These are phyloP conservation scores for Lactifluus echinatus DNA, from an alignment of 768 basidiomycete species.

Conservation along the genomic window DNA sequence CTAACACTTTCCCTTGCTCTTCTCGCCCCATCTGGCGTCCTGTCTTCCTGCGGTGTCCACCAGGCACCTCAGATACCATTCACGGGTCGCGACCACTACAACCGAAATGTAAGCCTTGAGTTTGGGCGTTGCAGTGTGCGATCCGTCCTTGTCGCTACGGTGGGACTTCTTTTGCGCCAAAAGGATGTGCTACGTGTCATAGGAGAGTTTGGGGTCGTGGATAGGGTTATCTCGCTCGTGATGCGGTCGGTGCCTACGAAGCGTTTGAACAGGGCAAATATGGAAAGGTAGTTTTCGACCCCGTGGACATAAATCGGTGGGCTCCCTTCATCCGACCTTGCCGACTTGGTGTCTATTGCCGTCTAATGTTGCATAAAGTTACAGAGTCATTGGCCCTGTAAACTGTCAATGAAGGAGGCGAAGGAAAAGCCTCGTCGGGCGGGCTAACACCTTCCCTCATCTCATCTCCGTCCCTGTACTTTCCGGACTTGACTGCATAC, in stretches of 20 bases:
- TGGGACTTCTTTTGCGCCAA: constrained; percentile 57
- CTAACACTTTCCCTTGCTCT: constrained; percentile 58
- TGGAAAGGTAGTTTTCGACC: constrained; percentile 72
- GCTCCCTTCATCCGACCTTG: constrained; percentile 5
- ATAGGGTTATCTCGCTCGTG: constrained; percentile 52
- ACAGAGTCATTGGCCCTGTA: constrained; percentile 24
- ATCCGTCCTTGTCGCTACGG: constrained; percentile 64
- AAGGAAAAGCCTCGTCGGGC: constrained; percentile 51
- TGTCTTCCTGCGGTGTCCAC: constrained; percentile 70
- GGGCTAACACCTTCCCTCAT: constrained; percentile 28
- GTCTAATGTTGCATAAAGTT: constrained; percentile 1
- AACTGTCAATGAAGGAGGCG: constrained; percentile 42
- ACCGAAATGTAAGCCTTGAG: constrained; percentile 72
- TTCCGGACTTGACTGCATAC: constrained; percentile 53
- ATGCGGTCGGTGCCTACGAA: constrained; percentile 50
- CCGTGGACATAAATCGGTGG: constrained; percentile 39
- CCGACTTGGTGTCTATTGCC: background rate
- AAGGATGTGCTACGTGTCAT: constrained; percentile 72
- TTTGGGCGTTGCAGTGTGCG: constrained; percentile 79
- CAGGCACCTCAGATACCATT: constrained; percentile 46
- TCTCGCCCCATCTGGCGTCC: constrained; percentile 66
- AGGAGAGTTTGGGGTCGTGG: constrained; percentile 56
- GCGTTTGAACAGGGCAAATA: constrained; percentile 64
- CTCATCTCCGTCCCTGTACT: constrained; percentile 59
- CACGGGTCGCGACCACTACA: constrained; percentile 48